Evolutionary conservation across 75 land plant genomes (phyloP), one percentile per base, ranked within the genome.

Genomic region (Cunninghamia lanceolata): DNA sequence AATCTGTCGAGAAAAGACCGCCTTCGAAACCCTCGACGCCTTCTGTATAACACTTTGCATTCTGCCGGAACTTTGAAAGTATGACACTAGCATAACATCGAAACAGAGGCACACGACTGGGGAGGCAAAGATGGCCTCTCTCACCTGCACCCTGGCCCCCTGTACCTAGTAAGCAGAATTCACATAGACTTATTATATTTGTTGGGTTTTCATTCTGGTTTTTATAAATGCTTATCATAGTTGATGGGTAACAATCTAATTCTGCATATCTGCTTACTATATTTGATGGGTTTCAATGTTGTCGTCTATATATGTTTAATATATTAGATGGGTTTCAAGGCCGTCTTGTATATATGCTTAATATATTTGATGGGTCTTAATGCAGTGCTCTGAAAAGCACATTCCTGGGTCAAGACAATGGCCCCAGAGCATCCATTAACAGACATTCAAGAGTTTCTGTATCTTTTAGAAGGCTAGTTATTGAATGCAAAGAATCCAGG

Each of bases 401-500:
- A 73, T 73, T 73, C 75, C 16, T 73, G 75, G 75, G 75, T 2
- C 38, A 73, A 73, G 75, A 73, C 36, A 11, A 32, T 34, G 75
- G 75, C 36, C 75, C 11, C 3, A 73, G 75, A 73, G 36, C 75
- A 36, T 13, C 36, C 75, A 73, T 10, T 32, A 32, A 73, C n/a
- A 73, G 75, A 25, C 75, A 25, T 9, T 25, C 36, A 73, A 73
- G 3, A 34, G 34, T 13, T 10, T 32, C 75, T 2, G 36, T 73
- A 34, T 25, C 75, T 89, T 45, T 39, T 84, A 63, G 68, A 84
- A 89, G 86, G 84, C 89, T 87, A 87, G 79, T 86, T 54, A 90
- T 96, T 39, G 94, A 93, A 80, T 96, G 97, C 86, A 98, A 98
- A 88, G 99, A 98, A 56, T 98, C 99, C 14, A 92, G 99, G 85